phyloP scores from a whole-genome alignment of 75 land plant genomes.

The Picea sitchensis region DNA sequence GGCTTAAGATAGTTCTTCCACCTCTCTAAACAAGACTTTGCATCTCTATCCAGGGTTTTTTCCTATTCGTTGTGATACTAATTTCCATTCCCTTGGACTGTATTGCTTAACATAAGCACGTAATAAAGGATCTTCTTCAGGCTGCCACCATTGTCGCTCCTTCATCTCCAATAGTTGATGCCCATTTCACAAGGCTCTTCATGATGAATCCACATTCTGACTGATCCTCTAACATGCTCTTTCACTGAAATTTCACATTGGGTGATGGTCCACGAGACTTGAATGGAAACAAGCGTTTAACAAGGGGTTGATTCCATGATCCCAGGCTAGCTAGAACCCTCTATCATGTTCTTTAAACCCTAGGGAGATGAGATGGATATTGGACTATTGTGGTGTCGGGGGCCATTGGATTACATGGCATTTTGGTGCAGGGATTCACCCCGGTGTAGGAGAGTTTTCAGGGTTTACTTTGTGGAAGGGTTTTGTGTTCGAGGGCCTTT shows the following conservation, averaged over 20 bases:
- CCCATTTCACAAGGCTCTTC: slow-evolving; percentile 12
- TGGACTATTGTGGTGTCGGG: neutral
- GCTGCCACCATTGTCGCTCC: slow-evolving; percentile 47
- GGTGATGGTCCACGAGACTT: neutral
- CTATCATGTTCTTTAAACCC: neutral
- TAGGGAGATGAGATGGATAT: neutral
- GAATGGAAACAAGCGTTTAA: neutral
- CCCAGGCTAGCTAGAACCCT: neutral
- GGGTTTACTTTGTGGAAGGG: too few species aligned
- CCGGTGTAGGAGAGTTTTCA: too few species aligned
- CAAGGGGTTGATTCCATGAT: slow-evolving; percentile 7
- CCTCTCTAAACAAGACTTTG: too few species aligned
- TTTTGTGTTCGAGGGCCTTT: neutral
- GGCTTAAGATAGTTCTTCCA: too few species aligned
- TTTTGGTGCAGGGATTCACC: neutral
- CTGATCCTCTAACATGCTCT: neutral
- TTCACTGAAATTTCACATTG: neutral
- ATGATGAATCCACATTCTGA: slow-evolving; percentile 1
- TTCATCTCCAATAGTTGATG: slow-evolving; percentile 23
- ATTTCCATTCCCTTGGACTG: slow-evolving; percentile 42
- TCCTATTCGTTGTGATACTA: slow-evolving; percentile 22
- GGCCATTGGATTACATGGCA: neutral
- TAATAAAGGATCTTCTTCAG: slow-evolving; percentile 48
- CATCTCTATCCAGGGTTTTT: too few species aligned
- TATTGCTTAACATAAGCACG: slow-evolving; percentile 45